Evolutionary conservation across 176 grass and related monocot genomes (phyloP).

Genomic region (Aegilops sharonensis): DNA sequence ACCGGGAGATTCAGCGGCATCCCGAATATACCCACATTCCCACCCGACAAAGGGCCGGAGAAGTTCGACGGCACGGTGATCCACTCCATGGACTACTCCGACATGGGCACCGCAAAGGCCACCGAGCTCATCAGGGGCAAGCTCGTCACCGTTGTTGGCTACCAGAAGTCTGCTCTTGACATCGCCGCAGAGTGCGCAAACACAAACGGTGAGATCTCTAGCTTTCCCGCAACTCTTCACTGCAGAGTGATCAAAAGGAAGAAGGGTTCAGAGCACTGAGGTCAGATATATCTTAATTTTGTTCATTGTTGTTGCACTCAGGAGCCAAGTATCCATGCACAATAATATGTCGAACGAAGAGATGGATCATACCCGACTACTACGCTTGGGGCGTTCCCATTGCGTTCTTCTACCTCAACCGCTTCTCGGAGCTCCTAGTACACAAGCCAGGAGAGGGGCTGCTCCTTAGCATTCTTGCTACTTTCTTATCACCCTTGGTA

Average conservation of each 20-base stretch:
- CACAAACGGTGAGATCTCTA: conserved; percentile 27
- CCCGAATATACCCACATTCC: not conserved
- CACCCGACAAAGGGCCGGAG: not conserved
- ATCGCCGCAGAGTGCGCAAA: conserved; percentile 41
- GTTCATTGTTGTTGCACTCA: not conserved
- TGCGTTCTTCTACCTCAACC: conserved; percentile 19
- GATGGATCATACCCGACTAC: conserved; percentile 40
- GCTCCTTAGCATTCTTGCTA: conserved; percentile 42
- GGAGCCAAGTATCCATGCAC: conserved; percentile 49
- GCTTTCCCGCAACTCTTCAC: not conserved
- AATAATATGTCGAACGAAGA: conserved; percentile 42
- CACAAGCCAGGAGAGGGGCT: conserved; percentile 66
- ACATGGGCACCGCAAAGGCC: conserved; percentile 15
- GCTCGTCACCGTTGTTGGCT: conserved; percentile 42
- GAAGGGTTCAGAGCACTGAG: not conserved
- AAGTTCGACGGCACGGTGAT: not conserved
- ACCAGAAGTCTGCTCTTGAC: conserved; percentile 40
- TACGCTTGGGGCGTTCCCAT: conserved; percentile 35
- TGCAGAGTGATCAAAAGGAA: not conserved
- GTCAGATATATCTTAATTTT: not conserved
- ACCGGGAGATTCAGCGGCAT: not conserved
- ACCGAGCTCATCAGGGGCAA: conserved; percentile 28
- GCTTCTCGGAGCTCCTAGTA: conserved; percentile 45
- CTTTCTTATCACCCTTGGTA: conserved; percentile 48
- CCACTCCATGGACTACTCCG: conserved; percentile 13